These are phyloP conservation scores for Hypoxylon subgilvum DNA, from an alignment of 495 filamentous ascomycete species.

Conservation along the genomic window DNA sequence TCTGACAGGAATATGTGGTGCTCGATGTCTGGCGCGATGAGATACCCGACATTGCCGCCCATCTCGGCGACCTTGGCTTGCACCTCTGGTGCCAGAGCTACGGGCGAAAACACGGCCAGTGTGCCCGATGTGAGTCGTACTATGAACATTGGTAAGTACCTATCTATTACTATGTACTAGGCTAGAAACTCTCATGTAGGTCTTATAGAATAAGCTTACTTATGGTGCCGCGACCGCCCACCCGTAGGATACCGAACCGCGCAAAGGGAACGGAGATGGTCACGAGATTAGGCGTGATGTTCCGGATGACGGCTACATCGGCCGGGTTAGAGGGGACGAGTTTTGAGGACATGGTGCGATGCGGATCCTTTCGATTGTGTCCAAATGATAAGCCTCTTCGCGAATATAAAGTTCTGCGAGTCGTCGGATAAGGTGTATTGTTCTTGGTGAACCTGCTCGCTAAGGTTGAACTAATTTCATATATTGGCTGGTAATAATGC, in stretches of 20 bases:
- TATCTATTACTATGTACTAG: background rate
- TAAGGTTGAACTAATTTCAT: background rate
- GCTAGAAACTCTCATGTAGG: too few species aligned
- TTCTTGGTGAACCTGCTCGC: background rate
- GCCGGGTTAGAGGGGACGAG: constrained; percentile 66
- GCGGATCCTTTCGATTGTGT: background rate
- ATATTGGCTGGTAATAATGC: too few species aligned
- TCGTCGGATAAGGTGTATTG: background rate
- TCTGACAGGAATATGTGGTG: constrained; percentile 89
- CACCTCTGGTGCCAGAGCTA: constrained; percentile 79
- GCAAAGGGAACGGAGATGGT: constrained; percentile 85
- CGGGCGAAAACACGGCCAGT: constrained; percentile 91
- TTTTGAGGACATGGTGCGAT: constrained; percentile 50
- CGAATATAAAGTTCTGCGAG: background rate
- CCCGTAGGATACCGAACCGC: constrained; percentile 77
- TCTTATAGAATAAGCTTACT: constrained; percentile 58
- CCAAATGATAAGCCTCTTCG: background rate
- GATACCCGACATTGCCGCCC: constrained; percentile 77
- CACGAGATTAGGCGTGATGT: constrained; percentile 77
- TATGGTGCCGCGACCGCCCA: constrained; percentile 87
- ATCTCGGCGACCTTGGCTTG: constrained; percentile 67
- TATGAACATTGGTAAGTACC: constrained; percentile 41
- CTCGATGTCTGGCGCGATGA: constrained; percentile 84
- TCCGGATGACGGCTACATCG: constrained; percentile 84
- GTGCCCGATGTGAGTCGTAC: constrained; percentile 76